These are phyloP conservation scores for Rhizopogon rudus DNA, from an alignment of 768 basidiomycete genomes.

Conservation along the genomic window DNA sequence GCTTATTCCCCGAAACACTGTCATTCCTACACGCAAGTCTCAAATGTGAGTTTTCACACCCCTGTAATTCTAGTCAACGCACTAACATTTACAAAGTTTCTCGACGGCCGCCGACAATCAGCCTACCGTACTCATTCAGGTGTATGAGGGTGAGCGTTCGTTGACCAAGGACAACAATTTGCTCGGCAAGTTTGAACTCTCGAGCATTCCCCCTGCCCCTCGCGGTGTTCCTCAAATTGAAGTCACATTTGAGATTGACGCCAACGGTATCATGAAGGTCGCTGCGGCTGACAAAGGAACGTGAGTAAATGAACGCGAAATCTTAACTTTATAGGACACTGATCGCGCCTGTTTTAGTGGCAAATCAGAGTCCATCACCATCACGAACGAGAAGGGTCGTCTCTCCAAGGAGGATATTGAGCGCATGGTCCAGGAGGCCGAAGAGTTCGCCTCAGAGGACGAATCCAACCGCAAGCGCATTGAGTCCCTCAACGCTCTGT, in stretches of 20 bases:
- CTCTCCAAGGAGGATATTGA: conserved; percentile 88
- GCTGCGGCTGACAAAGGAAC: conserved; percentile 92
- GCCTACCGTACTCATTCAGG: conserved; percentile 94
- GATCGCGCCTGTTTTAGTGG: conserved; percentile 39
- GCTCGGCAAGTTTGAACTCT: conserved; percentile 95
- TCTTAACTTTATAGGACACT: neutral
- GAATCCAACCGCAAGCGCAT: conserved; percentile 77
- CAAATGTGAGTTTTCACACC: conserved; percentile 60
- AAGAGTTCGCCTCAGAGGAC: conserved; percentile 83
- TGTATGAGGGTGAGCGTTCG: conserved; percentile 95
- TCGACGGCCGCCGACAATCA: conserved; percentile 88
- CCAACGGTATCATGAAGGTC: conserved; percentile 95
- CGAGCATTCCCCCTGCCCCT: conserved; percentile 88
- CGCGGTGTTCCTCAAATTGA: conserved; percentile 98
- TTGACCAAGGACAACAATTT: conserved; percentile 98
- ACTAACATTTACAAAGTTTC: conserved; percentile 37
- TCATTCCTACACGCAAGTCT: conserved; percentile 95
- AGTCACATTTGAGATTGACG: conserved; percentile 93
- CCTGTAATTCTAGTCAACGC: neutral
- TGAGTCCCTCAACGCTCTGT: conserved; percentile 79
- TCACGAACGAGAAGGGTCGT: conserved; percentile 95
- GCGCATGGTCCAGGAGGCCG: conserved; percentile 92
- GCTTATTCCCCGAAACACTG: conserved; percentile 95
- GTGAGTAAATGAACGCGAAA: conserved; percentile 33
- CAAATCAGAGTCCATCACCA: conserved; percentile 86